Conservation (phyloP, 441 rosid species). For the Biscutella laevigata region DNA sequence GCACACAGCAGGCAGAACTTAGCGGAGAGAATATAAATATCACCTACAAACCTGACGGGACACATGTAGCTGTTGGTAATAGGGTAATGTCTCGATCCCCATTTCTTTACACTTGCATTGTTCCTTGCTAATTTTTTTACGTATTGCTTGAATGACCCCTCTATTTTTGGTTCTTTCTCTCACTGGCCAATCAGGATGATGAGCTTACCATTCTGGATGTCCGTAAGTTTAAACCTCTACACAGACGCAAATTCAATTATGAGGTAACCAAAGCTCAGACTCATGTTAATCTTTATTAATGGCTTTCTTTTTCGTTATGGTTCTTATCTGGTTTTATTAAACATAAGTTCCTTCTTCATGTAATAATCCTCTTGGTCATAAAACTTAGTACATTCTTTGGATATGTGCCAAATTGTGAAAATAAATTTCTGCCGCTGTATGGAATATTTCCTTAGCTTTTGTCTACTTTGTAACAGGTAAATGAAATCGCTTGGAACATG, state of each 20-base stretch:
- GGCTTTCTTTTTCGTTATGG: background rate
- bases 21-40: slow-evolving; percentile 97
- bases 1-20: slow-evolving; percentile 89
- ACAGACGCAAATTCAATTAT: slow-evolving; percentile 74
- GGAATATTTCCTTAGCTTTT: background rate
- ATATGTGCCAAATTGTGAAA: background rate
- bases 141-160: slow-evolving; percentile 9
- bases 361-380: background rate
- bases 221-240: slow-evolving; percentile 85
- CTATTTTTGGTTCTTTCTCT: slow-evolving; percentile 5
- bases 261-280: slow-evolving; percentile 46
- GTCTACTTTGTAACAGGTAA: slow-evolving; percentile 47
- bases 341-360: background rate
- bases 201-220: slow-evolving; percentile 91
- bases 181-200: slow-evolving; percentile 54
- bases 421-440: background rate
- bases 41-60: slow-evolving; percentile 87
- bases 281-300: background rate
- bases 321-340: background rate
- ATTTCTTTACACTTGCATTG: slow-evolving; percentile 9
- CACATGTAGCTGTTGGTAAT: slow-evolving; percentile 90
- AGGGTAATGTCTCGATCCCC: slow-evolving; percentile 46
- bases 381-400: background rate
- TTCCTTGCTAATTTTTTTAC: slow-evolving; percentile 2
- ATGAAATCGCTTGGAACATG: slow-evolving; percentile 97